Evolutionary conservation across 1,284 basidiomycete species (phyloP).

Genomic region (Ceratobasidium sp.): DNA sequence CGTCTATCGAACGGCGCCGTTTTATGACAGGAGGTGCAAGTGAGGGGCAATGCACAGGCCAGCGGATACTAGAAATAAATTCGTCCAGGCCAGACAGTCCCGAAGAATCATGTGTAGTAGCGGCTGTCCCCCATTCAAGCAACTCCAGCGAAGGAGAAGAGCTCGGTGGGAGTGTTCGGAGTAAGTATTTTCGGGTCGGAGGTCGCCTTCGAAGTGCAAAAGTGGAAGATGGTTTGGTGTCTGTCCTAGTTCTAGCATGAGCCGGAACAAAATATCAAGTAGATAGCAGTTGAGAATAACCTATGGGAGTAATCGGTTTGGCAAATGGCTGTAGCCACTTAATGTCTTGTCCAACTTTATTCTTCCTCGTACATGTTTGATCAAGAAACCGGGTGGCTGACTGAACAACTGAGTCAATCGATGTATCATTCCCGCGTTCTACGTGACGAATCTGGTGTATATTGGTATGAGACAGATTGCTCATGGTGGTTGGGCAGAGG

Average conservation of each 20-base stretch:
- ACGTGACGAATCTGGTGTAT: slow-evolving; percentile 15
- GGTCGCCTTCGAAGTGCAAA: slow-evolving; percentile 3
- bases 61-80: slow-evolving; percentile 20
- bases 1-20: slow-evolving; percentile 11
- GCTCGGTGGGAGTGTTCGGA: slow-evolving; percentile 14
- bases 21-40: not conserved
- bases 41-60: not conserved
- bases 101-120: not conserved
- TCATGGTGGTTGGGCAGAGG: slow-evolving; percentile 23
- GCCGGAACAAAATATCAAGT: not conserved
- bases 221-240: not conserved
- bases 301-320: not conserved
- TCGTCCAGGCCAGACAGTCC: slow-evolving; percentile 31
- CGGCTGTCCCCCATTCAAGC: slow-evolving; percentile 14
- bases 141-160: not conserved
- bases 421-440: not conserved
- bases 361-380: slow-evolving; percentile 3
- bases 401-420: not conserved
- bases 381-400: not conserved
- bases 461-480: not conserved
- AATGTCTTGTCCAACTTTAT: not conserved
- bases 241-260: slow-evolving; percentile 28
- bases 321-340: slow-evolving; percentile 21
- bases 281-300: slow-evolving; percentile 17
- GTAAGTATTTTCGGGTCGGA: not conserved